Evolutionary conservation across 352 stramenopile genomes (phyloP).

Genomic region (Globisporangium recalcitrans): DNA sequence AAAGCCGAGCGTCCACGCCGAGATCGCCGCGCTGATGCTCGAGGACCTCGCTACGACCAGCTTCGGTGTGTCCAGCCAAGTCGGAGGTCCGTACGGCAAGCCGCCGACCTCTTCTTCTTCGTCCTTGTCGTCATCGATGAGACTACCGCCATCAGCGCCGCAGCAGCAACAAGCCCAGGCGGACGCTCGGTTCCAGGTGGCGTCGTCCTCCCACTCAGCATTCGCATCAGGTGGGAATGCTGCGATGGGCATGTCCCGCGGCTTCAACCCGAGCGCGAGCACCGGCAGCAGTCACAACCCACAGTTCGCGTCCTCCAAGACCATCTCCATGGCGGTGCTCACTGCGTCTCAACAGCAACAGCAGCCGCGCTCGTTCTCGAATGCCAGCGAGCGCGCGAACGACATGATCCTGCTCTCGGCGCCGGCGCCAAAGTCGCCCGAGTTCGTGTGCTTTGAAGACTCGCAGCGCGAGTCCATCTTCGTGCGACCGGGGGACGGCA

Average conservation of each 20-base stretch:
- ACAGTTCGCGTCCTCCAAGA: conserved; percentile 15
- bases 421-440: conserved; percentile 10
- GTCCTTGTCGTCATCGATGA: neutral
- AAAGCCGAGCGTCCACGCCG: conserved; percentile 15
- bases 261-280: conserved; percentile 4
- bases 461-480: conserved; percentile 28
- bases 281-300: conserved; percentile 3
- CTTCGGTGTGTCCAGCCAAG: neutral
- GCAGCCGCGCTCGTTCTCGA: neutral
- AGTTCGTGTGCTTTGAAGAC: conserved; percentile 48
- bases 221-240: neutral
- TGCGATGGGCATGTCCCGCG: neutral
- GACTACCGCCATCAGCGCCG: neutral
- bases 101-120: conserved; percentile 2
- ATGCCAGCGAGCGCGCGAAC: conserved; percentile 3
- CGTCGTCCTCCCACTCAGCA: neutral
- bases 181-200: neutral
- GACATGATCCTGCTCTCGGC: conserved; percentile 30
- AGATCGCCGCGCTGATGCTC: conserved; percentile 17
- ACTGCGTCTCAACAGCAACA: conserved; percentile 3
- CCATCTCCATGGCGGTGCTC: conserved; percentile 12
- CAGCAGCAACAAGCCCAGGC: neutral
- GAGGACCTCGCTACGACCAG: conserved; percentile 9
- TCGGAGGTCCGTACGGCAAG: conserved; percentile 7
- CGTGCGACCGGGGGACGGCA: conserved; percentile 22